phyloP scores from a whole-genome alignment of 306 rosid genomes.

The Casuarina glauca region DNA sequence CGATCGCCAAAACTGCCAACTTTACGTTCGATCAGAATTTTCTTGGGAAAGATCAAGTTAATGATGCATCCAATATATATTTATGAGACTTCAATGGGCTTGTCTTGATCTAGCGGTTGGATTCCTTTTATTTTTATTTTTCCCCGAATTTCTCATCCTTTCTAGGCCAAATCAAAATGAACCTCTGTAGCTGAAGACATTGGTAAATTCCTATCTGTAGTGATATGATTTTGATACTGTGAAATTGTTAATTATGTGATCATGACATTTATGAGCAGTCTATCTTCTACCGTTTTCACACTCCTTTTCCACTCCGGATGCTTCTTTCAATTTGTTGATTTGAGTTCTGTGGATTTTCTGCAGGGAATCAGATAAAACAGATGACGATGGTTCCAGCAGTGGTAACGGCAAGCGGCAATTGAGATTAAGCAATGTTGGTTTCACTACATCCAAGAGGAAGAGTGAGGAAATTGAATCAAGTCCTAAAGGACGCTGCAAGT shows the following conservation, averaged over 20 bases:
- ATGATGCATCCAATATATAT: background rate
- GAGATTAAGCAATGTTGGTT: slow-evolving; percentile 72
- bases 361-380: slow-evolving; percentile 73
- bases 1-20: background rate
- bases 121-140: no score
- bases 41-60: background rate
- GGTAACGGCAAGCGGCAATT: slow-evolving; percentile 62
- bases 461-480: slow-evolving; percentile 89
- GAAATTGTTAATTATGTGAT: background rate
- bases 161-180: background rate
- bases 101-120: background rate
- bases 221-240: background rate
- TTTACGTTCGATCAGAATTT: background rate
- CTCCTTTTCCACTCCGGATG: slow-evolving; percentile 2
- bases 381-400: slow-evolving; percentile 51
- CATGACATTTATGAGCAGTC: background rate
- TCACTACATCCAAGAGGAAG: slow-evolving; percentile 69
- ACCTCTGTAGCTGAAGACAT: background rate
- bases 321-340: slow-evolving; percentile 19
- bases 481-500: slow-evolving; percentile 79
- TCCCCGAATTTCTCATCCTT: no score
- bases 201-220: background rate
- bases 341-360: slow-evolving; percentile 13
- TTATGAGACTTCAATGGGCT: background rate
- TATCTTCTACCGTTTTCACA: background rate